Conservation (phyloP, 257 asterid genomes). For the Paraleonurus japonicus region DNA sequence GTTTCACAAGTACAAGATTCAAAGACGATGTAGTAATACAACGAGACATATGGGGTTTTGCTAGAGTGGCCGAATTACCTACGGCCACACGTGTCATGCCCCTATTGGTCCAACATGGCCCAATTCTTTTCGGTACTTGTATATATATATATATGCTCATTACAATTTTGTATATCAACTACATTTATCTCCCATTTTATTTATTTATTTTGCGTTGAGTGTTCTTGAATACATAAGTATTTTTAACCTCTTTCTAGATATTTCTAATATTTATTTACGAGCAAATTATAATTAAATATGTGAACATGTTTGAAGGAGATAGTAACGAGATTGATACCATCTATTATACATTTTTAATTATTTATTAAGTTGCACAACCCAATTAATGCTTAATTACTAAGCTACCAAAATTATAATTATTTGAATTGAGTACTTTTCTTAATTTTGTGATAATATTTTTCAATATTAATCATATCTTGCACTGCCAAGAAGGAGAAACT, state of each 20-base stretch:
- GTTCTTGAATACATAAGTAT: too few species aligned
- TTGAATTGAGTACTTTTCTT: not conserved
- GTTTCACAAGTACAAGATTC: constrained; percentile 19
- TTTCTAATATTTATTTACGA: too few species aligned
- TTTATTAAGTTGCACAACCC: too few species aligned
- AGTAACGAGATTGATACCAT: too few species aligned
- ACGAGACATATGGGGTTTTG: not conserved
- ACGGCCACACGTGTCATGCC: not conserved
- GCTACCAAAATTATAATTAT: not conserved
- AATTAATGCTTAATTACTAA: not conserved
- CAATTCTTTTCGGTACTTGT: not conserved
- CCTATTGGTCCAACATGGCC: constrained; percentile 1
- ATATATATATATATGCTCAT: not conserved
- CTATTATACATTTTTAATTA: too few species aligned
- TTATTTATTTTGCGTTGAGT: too few species aligned
- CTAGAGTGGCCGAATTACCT: not conserved
- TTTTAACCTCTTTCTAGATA: too few species aligned
- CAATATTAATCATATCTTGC: constrained; percentile 8
- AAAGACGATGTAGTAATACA: not conserved
- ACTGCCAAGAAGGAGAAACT: not conserved
- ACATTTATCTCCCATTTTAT: too few species aligned
- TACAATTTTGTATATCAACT: too few species aligned
- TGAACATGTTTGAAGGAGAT: too few species aligned
- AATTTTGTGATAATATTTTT: not conserved
- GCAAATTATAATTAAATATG: not conserved